Evolutionary conservation across 768 basidiomycete genomes (phyloP).

Genomic region (Agrocybe praecox): DNA sequence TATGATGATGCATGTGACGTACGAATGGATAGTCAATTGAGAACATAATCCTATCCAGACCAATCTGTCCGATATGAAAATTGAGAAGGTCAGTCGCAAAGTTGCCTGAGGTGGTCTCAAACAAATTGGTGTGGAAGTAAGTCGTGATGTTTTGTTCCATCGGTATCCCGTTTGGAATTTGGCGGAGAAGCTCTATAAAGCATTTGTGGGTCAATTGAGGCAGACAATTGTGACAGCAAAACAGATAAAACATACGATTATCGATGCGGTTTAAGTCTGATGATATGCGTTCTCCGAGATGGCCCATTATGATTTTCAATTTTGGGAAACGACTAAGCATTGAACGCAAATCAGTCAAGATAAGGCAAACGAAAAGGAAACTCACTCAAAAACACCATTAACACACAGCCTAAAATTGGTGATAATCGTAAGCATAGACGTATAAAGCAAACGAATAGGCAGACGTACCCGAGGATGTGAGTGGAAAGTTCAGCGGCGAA

Average conservation of each 20-base stretch:
- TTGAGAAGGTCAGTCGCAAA: constrained; percentile 41
- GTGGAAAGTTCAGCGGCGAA: constrained; percentile 40
- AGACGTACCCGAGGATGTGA: constrained; percentile 38
- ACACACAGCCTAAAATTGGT: neutral
- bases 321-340: constrained; percentile 41
- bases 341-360: neutral
- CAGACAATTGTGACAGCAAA: neutral
- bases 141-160: constrained; percentile 39
- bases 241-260: constrained; percentile 27
- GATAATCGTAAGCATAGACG: neutral
- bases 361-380: neutral
- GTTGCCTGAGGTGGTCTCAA: constrained; percentile 43
- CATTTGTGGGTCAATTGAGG: neutral
- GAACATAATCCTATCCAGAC: constrained; percentile 40
- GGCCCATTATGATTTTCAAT: constrained; percentile 42
- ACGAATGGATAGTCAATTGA: constrained; percentile 42
- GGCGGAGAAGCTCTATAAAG: constrained; percentile 31
- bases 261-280: constrained; percentile 45
- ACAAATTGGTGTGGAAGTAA: constrained; percentile 41
- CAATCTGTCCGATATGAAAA: constrained; percentile 42
- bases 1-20: constrained; percentile 4
- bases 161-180: constrained; percentile 30
- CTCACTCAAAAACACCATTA: constrained; percentile 34
- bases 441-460: neutral
- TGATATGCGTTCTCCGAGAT: constrained; percentile 43